phyloP scores from a whole-genome alignment of 257 asterid species.

The Lavandula angustifolia region DNA sequence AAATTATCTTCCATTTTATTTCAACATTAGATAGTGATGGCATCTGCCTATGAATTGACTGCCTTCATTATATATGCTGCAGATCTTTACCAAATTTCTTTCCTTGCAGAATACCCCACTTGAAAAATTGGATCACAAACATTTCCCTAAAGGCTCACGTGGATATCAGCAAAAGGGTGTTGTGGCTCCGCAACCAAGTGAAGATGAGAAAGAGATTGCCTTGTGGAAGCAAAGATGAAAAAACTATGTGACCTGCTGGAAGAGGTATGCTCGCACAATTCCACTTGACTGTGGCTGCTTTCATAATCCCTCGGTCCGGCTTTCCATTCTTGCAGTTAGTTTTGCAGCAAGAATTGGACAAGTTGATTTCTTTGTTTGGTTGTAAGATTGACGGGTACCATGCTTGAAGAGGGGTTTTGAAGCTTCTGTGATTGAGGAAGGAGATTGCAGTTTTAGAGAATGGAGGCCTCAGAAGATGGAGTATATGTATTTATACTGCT shows the following conservation, averaged over 20 bases:
- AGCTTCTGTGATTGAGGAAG: too few relatives aligned
- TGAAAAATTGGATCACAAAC: slow-evolving; percentile 78
- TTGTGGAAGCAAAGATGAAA: slow-evolving; percentile 79
- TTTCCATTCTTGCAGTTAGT: too few relatives aligned
- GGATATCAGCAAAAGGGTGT: slow-evolving; percentile 58
- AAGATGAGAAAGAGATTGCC: slow-evolving; percentile 78
- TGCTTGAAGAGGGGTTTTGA: too few relatives aligned
- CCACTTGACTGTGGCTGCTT: too few relatives aligned
- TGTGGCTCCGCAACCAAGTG: slow-evolving; percentile 41
- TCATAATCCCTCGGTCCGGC: too few relatives aligned
- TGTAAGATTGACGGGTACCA: too few relatives aligned
- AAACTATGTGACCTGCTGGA: slow-evolving; percentile 77
- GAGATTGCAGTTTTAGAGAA: too few relatives aligned
- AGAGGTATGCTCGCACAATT: slow-evolving; percentile 60
- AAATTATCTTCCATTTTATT: background rate
- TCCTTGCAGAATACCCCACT: slow-evolving; percentile 72
- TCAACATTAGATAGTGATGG: background rate
- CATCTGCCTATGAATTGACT: slow-evolving; percentile 8
- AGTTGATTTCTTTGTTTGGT: too few relatives aligned
- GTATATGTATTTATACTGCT: too few relatives aligned
- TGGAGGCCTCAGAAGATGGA: too few relatives aligned
- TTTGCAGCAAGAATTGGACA: too few relatives aligned
- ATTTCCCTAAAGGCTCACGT: slow-evolving; percentile 72
- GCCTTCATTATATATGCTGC: background rate
- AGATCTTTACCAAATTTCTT: slow-evolving; percentile 29